These are phyloP conservation scores for Amanita muscaria DNA, from an alignment of 768 basidiomycete genomes.

Conservation along the genomic window DNA sequence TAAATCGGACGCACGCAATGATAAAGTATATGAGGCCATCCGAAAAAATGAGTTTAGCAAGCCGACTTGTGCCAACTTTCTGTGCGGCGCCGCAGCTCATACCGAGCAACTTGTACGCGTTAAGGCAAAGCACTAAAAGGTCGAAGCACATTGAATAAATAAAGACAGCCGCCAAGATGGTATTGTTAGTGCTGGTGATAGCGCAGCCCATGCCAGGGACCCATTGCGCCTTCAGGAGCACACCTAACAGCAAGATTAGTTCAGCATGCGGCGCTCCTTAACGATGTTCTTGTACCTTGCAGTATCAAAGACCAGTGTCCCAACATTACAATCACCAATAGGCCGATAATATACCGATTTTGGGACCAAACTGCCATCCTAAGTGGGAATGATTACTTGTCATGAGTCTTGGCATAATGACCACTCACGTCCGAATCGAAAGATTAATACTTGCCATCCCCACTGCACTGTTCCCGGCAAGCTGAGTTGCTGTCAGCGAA, in stretches of 20 bases:
- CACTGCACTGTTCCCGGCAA: conserved; percentile 37
- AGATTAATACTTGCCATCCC: conserved; percentile 45
- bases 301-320: conserved; percentile 35
- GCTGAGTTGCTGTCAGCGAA: too few relatives aligned
- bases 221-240: conserved; percentile 53
- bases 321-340: conserved; percentile 30
- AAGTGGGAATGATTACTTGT: not conserved
- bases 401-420: not conserved
- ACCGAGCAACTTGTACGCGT: conserved; percentile 46
- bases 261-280: too few relatives aligned
- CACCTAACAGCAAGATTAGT: conserved; percentile 27
- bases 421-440: conserved; percentile 37
- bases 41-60: conserved; percentile 56
- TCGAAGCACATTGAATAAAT: conserved; percentile 76
- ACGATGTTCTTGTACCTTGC: conserved; percentile 9
- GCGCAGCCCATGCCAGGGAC: conserved; percentile 36
- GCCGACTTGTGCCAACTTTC: conserved; percentile 29
- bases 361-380: conserved; percentile 27
- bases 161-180: conserved; percentile 57
- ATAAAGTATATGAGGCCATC: conserved; percentile 72
- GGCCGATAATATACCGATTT: conserved; percentile 23
- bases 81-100: conserved; percentile 13
- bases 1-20: conserved; percentile 44
- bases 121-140: conserved; percentile 48
- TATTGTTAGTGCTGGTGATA: conserved; percentile 54